Conservation (phyloP, 495 filamentous ascomycete genomes). For the Pyrenula aspistea region DNA sequence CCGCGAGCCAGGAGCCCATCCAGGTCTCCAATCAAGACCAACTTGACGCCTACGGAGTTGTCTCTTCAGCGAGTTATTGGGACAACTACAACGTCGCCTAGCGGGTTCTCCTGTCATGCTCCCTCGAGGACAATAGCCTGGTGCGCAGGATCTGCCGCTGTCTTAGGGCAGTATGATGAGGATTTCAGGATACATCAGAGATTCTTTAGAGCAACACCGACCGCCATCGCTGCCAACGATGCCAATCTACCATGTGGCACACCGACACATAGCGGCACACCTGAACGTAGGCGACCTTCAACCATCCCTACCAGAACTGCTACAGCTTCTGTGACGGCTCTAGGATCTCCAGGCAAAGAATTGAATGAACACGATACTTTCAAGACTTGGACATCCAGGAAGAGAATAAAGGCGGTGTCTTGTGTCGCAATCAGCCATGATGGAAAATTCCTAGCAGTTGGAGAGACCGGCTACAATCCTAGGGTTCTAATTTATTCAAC, state of each 20-base stretch:
- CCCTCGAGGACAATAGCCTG: slow-evolving; percentile 67
- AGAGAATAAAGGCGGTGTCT: slow-evolving; percentile 92
- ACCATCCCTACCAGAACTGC: slow-evolving; percentile 20
- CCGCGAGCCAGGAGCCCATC: slow-evolving; percentile 50
- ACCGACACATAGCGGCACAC: slow-evolving; percentile 44
- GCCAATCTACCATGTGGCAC: slow-evolving; percentile 43
- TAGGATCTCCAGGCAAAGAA: slow-evolving; percentile 28
- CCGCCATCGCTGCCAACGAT: slow-evolving; percentile 53
- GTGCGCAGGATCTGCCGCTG: slow-evolving; percentile 85
- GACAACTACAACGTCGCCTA: slow-evolving; percentile 71
- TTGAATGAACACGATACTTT: slow-evolving; percentile 47
- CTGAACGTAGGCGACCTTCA: slow-evolving; percentile 25
- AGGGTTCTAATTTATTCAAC: slow-evolving; percentile 83
- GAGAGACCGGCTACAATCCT: slow-evolving; percentile 91
- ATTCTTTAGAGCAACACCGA: slow-evolving; percentile 81
- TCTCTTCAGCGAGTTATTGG: slow-evolving; percentile 76
- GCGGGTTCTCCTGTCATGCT: slow-evolving; percentile 72
- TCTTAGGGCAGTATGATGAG: slow-evolving; percentile 72
- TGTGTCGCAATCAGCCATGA: slow-evolving; percentile 84
- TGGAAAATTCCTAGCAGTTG: slow-evolving; percentile 79
- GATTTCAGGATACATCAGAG: slow-evolving; percentile 62
- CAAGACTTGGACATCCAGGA: slow-evolving; percentile 72
- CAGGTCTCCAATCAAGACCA: slow-evolving; percentile 49
- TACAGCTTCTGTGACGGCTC: slow-evolving; percentile 15
- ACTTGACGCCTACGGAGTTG: slow-evolving; percentile 38